A percentile compares a stretch with the other conserved stretches of the same genome.
These are phyloP conservation scores for Stachybotrys chlorohalonatus DNA, from an alignment of 2,329 filamentous ascomycete genomes.

Conservation along the genomic window DNA sequence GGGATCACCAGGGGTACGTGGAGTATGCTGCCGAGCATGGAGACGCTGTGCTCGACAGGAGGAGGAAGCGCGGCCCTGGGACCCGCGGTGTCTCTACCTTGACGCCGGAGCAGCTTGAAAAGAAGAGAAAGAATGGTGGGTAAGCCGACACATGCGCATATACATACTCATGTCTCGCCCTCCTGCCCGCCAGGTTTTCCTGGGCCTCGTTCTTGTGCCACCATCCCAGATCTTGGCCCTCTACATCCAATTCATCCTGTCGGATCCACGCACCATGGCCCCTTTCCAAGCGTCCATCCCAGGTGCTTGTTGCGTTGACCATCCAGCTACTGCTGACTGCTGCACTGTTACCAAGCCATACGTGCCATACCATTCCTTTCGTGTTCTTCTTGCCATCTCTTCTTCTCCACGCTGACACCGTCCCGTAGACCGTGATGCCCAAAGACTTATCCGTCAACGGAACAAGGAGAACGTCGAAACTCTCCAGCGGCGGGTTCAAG, in stretches of 20 bases:
- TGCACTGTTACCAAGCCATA: too few relatives aligned
- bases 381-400: not conserved
- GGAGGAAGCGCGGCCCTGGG: conserved; percentile 34
- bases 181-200: not conserved
- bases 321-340: too few relatives aligned
- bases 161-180: not conserved
- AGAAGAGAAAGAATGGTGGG: conserved; percentile 52
- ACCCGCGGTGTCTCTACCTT: conserved; percentile 50
- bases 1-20: conserved; percentile 6
- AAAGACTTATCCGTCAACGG: conserved; percentile 74
- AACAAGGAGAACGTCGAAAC: conserved; percentile 72
- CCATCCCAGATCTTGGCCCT: not conserved
- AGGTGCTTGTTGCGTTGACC: too few relatives aligned
- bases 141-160: conserved; percentile 1
- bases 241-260: too few relatives aligned
- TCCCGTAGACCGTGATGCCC: conserved; percentile 64
- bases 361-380: too few relatives aligned
- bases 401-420: conserved; percentile 8
- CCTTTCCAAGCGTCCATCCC: too few relatives aligned
- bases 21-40: conserved; percentile 9
- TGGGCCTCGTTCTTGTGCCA: not conserved
- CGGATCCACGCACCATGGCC: too few relatives aligned
- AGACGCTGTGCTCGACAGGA: conserved; percentile 24
- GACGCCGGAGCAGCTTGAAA: conserved; percentile 65
- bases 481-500: conserved; percentile 62